These are phyloP conservation scores for Phytomonas sp. DNA, from an alignment of 208 protist species.

Conservation along the genomic window DNA sequence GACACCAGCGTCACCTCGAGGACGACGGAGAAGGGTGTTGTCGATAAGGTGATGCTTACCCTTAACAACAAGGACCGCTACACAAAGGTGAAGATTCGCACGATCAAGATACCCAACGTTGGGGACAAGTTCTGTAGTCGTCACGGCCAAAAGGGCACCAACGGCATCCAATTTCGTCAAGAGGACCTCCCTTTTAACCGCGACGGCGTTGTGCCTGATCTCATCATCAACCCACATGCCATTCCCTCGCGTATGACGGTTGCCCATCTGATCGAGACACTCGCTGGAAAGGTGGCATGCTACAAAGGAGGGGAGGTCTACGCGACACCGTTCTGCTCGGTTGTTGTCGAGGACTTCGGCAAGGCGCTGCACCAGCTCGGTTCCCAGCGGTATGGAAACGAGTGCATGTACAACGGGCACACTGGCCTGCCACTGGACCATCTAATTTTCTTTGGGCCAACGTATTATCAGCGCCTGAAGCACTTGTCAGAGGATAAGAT, in stretches of 20 bases:
- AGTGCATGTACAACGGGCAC: constrained; percentile 92
- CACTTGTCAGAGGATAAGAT: constrained; percentile 99
- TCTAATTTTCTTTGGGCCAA: constrained; percentile 99
- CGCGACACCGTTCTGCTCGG: constrained; percentile 94
- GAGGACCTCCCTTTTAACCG: constrained; percentile 99
- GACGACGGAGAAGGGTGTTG: constrained; percentile 85
- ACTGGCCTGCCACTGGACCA: constrained; percentile 96
- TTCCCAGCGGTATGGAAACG: constrained; percentile 98
- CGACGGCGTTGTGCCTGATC: constrained; percentile 96
- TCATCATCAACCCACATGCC: constrained; percentile 99
- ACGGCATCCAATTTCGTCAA: constrained; percentile 96
- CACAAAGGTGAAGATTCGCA: constrained; percentile 92
- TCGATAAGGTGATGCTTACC: constrained; percentile 95
- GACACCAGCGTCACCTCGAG: constrained; percentile 82
- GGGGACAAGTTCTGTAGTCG: constrained; percentile 99
- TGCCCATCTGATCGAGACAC: constrained; percentile 97
- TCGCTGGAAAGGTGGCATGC: constrained; percentile 78
- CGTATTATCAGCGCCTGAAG: constrained; percentile 99
- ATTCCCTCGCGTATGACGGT: constrained; percentile 99
- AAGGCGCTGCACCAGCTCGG: constrained; percentile 73
- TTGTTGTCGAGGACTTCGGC: constrained; percentile 93
- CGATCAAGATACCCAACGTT: constrained; percentile 94
- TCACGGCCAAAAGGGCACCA: constrained; percentile 99
- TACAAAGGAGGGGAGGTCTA: constrained; percentile 94
- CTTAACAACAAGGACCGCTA: constrained; percentile 86